These are phyloP conservation scores for Rhynchosporium agropyri DNA, from an alignment of 2,329 filamentous ascomycete genomes.

Conservation along the genomic window DNA sequence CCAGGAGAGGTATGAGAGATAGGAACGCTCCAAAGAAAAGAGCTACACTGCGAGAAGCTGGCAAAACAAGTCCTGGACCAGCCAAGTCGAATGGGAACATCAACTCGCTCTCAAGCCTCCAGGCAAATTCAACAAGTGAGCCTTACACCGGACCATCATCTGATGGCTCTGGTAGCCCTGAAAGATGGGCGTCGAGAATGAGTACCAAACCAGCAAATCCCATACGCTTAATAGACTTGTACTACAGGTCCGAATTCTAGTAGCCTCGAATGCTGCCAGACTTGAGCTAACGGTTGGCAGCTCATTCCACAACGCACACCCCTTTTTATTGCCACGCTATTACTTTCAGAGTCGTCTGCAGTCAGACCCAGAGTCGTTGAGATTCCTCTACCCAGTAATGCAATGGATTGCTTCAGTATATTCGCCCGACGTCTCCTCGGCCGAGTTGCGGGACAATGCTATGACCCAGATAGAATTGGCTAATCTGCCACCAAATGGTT, in stretches of 20 bases:
- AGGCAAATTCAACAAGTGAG: constrained; percentile 18
- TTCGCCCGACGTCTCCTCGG: constrained; percentile 38
- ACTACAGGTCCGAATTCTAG: constrained; percentile 33
- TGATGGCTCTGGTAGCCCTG: constrained; percentile 29
- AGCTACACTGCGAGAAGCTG: constrained; percentile 23
- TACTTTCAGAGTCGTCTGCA: constrained; percentile 42
- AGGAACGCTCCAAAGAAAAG: constrained; percentile 32
- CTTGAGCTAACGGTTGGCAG: constrained; percentile 36
- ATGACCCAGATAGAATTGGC: constrained; percentile 34
- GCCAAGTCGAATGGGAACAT: constrained; percentile 2
- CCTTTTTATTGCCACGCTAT: constrained; percentile 43
- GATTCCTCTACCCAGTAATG: constrained; percentile 41
- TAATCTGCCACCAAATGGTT: constrained; percentile 38
- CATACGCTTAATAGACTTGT: constrained; percentile 35
- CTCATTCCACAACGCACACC: constrained; percentile 44
- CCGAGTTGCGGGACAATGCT: constrained; percentile 41
- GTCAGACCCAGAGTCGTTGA: constrained; percentile 42
- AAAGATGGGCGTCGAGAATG: constrained; percentile 25
- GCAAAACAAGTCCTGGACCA: constrained; percentile 16
- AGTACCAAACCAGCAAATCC: constrained; percentile 27
- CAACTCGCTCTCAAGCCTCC: background rate
- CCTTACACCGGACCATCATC: constrained; percentile 28
- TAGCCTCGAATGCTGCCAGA: constrained; percentile 21
- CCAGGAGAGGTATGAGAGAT: constrained; percentile 48
- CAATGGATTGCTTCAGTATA: constrained; percentile 47